Conservation (phyloP, 1,284 basidiomycete genomes). For the Rhodofomes roseus region DNA sequence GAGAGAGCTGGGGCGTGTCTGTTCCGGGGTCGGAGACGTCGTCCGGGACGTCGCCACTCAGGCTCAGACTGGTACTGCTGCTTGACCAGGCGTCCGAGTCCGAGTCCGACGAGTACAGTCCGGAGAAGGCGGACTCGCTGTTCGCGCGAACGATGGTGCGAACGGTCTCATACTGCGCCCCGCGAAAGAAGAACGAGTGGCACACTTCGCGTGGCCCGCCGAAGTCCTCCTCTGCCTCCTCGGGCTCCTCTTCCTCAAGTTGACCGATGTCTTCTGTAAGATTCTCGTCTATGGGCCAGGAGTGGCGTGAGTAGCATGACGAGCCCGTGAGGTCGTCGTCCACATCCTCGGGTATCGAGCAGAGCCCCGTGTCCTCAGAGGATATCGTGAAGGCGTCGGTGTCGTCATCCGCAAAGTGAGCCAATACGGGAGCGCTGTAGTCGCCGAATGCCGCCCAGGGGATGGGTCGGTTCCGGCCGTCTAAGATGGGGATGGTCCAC, state of each 20-base stretch:
- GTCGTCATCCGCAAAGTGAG: neutral
- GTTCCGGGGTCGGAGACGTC: neutral
- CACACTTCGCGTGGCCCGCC: neutral
- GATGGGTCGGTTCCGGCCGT: neutral
- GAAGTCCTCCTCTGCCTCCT: neutral
- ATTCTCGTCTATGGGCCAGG: neutral
- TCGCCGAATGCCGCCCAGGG: neutral
- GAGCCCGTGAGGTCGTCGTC: neutral
- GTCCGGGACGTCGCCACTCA: neutral
- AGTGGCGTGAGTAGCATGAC: neutral
- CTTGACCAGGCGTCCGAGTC: neutral
- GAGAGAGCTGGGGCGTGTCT: neutral
- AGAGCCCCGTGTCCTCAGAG: neutral
- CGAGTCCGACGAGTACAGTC: neutral
- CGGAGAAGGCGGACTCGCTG: neutral
- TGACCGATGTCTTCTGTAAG: neutral
- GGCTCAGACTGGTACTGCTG: neutral
- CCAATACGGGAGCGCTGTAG: neutral
- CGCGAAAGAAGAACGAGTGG: slow-evolving; percentile 6
- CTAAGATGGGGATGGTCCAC: neutral
- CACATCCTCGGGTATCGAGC: neutral
- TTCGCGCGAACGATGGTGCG: slow-evolving; percentile 5
- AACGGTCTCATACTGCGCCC: slow-evolving; percentile 2
- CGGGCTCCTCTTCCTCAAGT: neutral
- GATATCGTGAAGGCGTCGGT: neutral